A percentile compares a stretch with the other conserved stretches of the same genome.
Conservation (phyloP, 371 early-diverging fungal species). For the Mortierella sp. region DNA sequence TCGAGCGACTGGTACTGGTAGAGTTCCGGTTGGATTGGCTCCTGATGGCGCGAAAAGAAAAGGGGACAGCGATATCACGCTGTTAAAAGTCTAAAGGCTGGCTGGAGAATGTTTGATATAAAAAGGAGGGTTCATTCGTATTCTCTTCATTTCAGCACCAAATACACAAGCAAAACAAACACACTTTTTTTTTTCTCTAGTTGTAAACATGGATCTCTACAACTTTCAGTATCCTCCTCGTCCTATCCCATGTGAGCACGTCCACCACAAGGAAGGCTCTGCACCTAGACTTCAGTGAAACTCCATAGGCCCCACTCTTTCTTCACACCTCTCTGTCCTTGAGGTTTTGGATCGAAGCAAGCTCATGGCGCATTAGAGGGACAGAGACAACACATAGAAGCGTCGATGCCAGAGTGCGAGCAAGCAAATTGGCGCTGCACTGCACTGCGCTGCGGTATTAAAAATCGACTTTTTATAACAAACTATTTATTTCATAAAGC, state of each 20-base stretch:
- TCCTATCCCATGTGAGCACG: conserved; percentile 26
- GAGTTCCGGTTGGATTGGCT: neutral
- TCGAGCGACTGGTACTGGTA: neutral
- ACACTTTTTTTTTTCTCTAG: neutral
- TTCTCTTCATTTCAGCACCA: too few species aligned
- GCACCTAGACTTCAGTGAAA: conserved; percentile 7
- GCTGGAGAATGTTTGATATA: too few species aligned
- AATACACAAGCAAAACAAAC: neutral
- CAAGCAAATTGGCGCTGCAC: too few species aligned
- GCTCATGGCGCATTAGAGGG: conserved; percentile 17
- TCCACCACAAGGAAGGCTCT: conserved; percentile 35
- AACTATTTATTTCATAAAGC: neutral
- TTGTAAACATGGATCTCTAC: conserved; percentile 34
- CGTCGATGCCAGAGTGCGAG: too few species aligned
- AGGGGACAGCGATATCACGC: neutral
- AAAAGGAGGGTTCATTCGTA: too few species aligned
- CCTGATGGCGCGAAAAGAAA: neutral
- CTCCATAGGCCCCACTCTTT: neutral
- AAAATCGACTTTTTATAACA: neutral
- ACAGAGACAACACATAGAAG: neutral
- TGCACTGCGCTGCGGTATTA: neutral
- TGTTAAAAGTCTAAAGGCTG: neutral
- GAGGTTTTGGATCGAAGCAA: conserved; percentile 31
- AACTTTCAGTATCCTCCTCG: conserved; percentile 45
- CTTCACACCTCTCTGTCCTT: neutral